Base-by-base conservation (phyloP, 2,329 filamentous ascomycete genomes). In the Neocucurbitaria cava region DNA sequence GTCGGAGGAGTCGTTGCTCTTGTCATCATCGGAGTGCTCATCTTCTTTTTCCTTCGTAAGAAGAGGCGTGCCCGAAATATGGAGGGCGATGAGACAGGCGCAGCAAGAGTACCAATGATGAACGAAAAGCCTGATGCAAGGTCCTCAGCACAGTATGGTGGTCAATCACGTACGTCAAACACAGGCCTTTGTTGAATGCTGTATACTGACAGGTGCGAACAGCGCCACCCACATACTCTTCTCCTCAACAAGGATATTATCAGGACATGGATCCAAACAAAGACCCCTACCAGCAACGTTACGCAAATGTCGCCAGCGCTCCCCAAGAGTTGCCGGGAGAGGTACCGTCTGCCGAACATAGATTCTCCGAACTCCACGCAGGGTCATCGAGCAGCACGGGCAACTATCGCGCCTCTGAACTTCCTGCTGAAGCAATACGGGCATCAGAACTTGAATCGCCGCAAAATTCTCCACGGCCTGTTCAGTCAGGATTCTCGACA, bases 211-310 rank as follows among this genome's bases (percentile, higher is more conserved):
- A 15, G 40, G 24, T 31, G 30, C 9, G 13, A 11, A 21, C n/a
- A 71, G 68, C 67, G 35, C 67, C 68, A 10, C 66, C 68, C 17
- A 64, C 59, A 21, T 71, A 71, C 48, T 49, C 60, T 18, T 54
- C 64, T 15, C 65, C 64, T 15, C 53, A 59, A 11, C 62, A 63
- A 30, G 59, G 62, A 15, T 49, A 51, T 33, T 68, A 61, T 44
- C 57, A 59, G 15, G 33, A 41, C 18, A 46, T 59, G 26, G 41
- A 51, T 17, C 54, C 45, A 6, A 24, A 26, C 20, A 66, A 67
- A 45, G 45, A 43, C 26, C 46, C 59, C 15, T 61, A 67, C 33
- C 21, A 40, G 5, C 45, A 59, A 2, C 57, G 63, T 18, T 66
- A 68, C 46, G 59, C 56, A 15, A 56, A 58, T 41, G 46, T 54